phyloP scores from a whole-genome alignment of 805 yeast species.

The Scheffersomyces coipomensis region DNA sequence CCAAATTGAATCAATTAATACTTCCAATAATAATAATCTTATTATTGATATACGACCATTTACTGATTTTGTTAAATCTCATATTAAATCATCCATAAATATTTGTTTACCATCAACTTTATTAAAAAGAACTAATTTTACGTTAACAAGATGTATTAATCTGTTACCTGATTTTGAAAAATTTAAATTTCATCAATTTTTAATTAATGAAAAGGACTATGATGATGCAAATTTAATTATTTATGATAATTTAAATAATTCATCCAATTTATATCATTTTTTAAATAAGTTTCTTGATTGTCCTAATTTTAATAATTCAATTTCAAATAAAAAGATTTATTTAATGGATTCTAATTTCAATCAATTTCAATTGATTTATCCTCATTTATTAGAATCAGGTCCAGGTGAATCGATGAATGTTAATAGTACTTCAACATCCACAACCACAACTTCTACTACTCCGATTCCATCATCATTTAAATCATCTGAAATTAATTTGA shows the following conservation, averaged over 20 bases:
- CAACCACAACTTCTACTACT: neutral
- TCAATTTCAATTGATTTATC: slow-evolving; percentile 23
- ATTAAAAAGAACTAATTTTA: slow-evolving; percentile 71
- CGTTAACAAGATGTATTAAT: slow-evolving; percentile 58
- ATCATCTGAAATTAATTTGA: neutral
- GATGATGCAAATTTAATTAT: slow-evolving; percentile 14
- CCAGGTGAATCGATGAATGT: neutral
- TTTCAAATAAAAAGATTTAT: slow-evolving; percentile 19
- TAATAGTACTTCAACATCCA: slow-evolving; percentile 1
- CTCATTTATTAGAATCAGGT: slow-evolving; percentile 21
- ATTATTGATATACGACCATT: slow-evolving; percentile 80
- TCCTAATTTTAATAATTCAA: neutral
- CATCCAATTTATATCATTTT: slow-evolving; percentile 45
- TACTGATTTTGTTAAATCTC: slow-evolving; percentile 63
- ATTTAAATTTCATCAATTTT: slow-evolving; percentile 34
- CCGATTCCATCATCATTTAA: neutral
- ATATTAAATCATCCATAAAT: slow-evolving; percentile 62
- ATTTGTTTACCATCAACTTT: slow-evolving; percentile 89
- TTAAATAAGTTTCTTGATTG: slow-evolving; percentile 45
- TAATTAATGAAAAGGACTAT: slow-evolving; percentile 13
- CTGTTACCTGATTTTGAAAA: slow-evolving; percentile 58
- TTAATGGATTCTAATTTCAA: slow-evolving; percentile 44
- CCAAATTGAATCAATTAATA: neutral
- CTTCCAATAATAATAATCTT: slow-evolving; percentile 18
- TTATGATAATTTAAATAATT: slow-evolving; percentile 47